Evolutionary conservation across 169 alveolate genomes (phyloP).

Genomic region (Eimeria praecox): DNA sequence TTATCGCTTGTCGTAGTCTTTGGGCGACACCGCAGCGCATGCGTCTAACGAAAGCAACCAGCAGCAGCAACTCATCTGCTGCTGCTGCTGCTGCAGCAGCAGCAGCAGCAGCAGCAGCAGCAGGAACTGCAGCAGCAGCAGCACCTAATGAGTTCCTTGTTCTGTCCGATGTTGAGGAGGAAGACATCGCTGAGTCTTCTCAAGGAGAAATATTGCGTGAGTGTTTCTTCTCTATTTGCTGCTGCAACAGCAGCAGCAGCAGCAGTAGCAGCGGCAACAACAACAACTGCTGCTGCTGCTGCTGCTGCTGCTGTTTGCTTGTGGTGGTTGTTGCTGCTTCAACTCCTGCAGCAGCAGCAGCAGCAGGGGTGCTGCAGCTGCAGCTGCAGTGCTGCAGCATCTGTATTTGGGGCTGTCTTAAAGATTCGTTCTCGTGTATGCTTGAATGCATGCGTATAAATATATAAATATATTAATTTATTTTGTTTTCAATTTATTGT

Average conservation of each 20-base stretch:
- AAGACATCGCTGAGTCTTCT: not conserved
- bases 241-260: conserved; percentile 19
- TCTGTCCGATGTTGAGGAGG: conserved; percentile 30
- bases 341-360: too few species aligned
- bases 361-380: too few species aligned
- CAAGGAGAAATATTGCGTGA: not conserved
- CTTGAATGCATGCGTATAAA: not conserved
- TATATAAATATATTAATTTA: too few species aligned
- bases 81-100: not conserved
- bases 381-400: too few species aligned
- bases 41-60: conserved; percentile 22
- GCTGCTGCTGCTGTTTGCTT: too few species aligned
- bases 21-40: conserved; percentile 54
- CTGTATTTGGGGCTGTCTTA: too few species aligned
- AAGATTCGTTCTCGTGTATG: not conserved
- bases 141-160: not conserved
- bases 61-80: not conserved
- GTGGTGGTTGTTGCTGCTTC: too few species aligned
- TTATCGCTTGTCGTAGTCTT: conserved; percentile 46
- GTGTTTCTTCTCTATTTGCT: conserved; percentile 1
- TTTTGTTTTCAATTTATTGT: not conserved
- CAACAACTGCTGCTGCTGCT: not conserved
- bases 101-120: not conserved
- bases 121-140: not conserved
- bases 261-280: not conserved